Conservation (phyloP, 2,329 filamentous ascomycete species). For the Fusarium anguioides region DNA sequence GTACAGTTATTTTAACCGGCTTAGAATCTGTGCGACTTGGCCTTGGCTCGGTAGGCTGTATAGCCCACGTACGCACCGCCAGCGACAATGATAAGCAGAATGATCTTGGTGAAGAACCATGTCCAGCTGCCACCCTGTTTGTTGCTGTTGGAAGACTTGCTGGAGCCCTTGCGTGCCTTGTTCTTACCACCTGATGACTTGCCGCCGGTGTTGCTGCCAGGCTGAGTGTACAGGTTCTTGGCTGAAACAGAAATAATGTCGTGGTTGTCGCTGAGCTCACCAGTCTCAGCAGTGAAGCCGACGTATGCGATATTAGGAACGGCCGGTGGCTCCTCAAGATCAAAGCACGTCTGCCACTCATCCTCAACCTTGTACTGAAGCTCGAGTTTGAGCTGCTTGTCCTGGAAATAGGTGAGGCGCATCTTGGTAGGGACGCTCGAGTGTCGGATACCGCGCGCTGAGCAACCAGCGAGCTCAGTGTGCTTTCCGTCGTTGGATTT, state of each 20-base stretch:
- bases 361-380: constrained; percentile 93
- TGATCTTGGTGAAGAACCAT: constrained; percentile 80
- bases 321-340: constrained; percentile 74
- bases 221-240: constrained; percentile 84
- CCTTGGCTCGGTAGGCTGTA: constrained; percentile 80
- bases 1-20: not conserved
- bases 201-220: constrained; percentile 56
- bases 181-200: constrained; percentile 52
- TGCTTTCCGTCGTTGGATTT: constrained; percentile 94
- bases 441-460: constrained; percentile 89
- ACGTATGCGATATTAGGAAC: constrained; percentile 83
- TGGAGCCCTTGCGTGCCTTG: constrained; percentile 50
- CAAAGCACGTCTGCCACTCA: constrained; percentile 92
- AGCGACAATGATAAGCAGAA: constrained; percentile 77
- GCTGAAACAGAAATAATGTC: constrained; percentile 90
- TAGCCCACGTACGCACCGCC: constrained; percentile 86
- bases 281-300: constrained; percentile 88
- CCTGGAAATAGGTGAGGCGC: constrained; percentile 94
- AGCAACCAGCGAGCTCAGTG: constrained; percentile 93
- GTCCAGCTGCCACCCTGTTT: constrained; percentile 65
- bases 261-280: constrained; percentile 96
- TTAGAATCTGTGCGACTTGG: constrained; percentile 69
- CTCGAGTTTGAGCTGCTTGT: constrained; percentile 89
- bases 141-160: constrained; percentile 48
- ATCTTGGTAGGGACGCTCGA: constrained; percentile 83